These are phyloP conservation scores for Withania somnifera DNA, from an alignment of 305 asterid species.

Conservation along the genomic window DNA sequence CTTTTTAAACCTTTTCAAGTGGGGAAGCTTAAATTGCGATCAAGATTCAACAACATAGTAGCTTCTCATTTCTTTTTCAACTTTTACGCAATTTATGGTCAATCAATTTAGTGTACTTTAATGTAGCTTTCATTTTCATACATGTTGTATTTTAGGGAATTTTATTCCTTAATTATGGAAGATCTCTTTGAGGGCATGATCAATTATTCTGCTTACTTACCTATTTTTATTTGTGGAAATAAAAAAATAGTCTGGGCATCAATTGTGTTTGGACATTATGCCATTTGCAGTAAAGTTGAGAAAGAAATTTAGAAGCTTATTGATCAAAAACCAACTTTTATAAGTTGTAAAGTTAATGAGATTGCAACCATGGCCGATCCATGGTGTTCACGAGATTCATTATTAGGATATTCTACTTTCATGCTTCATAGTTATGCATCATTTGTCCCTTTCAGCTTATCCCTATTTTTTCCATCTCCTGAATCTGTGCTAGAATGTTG, in stretches of 20 bases:
- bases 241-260: not conserved
- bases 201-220: not conserved
- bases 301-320: not conserved
- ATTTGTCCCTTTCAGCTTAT: not conserved
- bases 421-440: not conserved
- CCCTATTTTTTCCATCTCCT: not conserved
- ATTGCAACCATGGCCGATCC: not conserved
- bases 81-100: slow-evolving; percentile 14
- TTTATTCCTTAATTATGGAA: not conserved
- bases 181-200: not conserved
- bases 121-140: not conserved
- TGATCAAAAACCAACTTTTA: not conserved
- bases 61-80: slow-evolving; percentile 14
- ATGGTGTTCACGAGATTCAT: not conserved
- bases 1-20: slow-evolving; percentile 9
- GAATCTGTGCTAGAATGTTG: not conserved
- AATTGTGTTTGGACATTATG: not conserved
- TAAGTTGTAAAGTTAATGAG: not conserved
- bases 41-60: slow-evolving; percentile 43
- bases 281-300: not conserved
- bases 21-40: slow-evolving; percentile 40
- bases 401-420: not conserved
- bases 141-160: not conserved
- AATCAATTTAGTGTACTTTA: slow-evolving; percentile 9
- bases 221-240: not conserved